Evolutionary conservation across 805 yeast genomes (phyloP), one percentile per base, ranked within the genome.

Genomic region (Diddensiella transvaalensis): DNA sequence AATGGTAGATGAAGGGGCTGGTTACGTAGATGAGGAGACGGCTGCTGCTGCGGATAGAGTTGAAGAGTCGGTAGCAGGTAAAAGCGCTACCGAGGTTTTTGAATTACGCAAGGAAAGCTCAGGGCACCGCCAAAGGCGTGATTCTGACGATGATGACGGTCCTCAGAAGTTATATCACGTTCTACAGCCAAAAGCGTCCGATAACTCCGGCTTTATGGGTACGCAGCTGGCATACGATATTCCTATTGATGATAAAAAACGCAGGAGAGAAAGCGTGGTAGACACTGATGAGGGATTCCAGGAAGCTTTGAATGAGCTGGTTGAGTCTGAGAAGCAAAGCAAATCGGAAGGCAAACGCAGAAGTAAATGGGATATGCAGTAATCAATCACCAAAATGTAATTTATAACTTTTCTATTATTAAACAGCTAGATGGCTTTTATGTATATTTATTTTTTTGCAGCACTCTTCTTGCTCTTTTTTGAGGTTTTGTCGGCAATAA

Each of bases 21-120:
- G 66, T 33, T 60, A 67, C n/a, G 69, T 63, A 4, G 72, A 62
- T 22, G 68, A 61, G 22, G 65, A 54, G 1, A 64, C 68, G 35
- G 74, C 65, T 3, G 59, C 53, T 17, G 57, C 60, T 17, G 52
- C 54, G 3, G 60, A 50, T 3, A 42, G 54, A 23, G 55, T 39
- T 8, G 53, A 35, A 13, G 47, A 41, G 18, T 32, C 29, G 41
- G 44, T n/a, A 10, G 40, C 40, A 35, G 33, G 18, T 6, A 41
- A n/a, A 6, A 23, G 42, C 24, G 21, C 43, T 42, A 11, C 44
- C 3, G 44, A 47, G 22, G 36, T 40, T 2, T 22, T 52, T 33
- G 59, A 55, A 22, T 44, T 55, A 3, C 56, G 59, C 3, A 55
- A 55, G 30, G 17, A 42, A 4, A 48, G 49, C 51, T 32, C 35